A percentile compares a stretch with the other conserved stretches of the same genome.
phyloP scores from a whole-genome alignment of 139 green algal genomes.

The Yamagishiella unicocca region DNA sequence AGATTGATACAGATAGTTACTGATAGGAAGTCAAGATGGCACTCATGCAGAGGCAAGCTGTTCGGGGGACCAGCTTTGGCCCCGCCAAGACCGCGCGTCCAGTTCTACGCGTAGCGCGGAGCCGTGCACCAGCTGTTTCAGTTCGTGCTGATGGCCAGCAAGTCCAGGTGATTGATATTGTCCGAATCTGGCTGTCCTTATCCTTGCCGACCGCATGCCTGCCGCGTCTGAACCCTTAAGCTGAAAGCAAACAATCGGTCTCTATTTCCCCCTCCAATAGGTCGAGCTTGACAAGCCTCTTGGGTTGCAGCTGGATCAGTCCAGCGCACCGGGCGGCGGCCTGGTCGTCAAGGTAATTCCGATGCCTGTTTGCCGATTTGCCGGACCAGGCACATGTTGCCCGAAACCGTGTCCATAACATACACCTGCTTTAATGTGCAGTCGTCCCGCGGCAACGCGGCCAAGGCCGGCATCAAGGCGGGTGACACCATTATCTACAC shows the following conservation, averaged over 20 bases:
- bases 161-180: background rate
- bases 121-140: slow-evolving; percentile 14
- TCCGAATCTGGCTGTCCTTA: background rate
- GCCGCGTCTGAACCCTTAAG: background rate
- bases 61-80: background rate
- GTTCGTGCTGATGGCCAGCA: slow-evolving; percentile 37
- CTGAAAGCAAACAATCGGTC: background rate
- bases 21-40: slow-evolving; percentile 1
- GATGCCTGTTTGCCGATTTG: too few relatives aligned
- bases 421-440: slow-evolving; percentile 44
- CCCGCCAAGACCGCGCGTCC: background rate
- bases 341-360: slow-evolving; percentile 79
- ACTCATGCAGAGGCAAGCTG: slow-evolving; percentile 12
- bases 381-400: too few relatives aligned
- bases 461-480: slow-evolving; percentile 89
- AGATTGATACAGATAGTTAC: background rate
- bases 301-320: slow-evolving; percentile 83
- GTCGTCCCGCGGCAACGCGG: slow-evolving; percentile 88
- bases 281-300: slow-evolving; percentile 94
- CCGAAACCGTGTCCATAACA: too few relatives aligned
- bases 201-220: slow-evolving; percentile 23
- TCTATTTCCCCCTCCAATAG: too few relatives aligned
- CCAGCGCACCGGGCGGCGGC: slow-evolving; percentile 74
- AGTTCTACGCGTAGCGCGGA: background rate
- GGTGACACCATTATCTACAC: slow-evolving; percentile 69